Conservation (phyloP, 2,329 filamentous ascomycete species). For the Clathrospora elynae region DNA sequence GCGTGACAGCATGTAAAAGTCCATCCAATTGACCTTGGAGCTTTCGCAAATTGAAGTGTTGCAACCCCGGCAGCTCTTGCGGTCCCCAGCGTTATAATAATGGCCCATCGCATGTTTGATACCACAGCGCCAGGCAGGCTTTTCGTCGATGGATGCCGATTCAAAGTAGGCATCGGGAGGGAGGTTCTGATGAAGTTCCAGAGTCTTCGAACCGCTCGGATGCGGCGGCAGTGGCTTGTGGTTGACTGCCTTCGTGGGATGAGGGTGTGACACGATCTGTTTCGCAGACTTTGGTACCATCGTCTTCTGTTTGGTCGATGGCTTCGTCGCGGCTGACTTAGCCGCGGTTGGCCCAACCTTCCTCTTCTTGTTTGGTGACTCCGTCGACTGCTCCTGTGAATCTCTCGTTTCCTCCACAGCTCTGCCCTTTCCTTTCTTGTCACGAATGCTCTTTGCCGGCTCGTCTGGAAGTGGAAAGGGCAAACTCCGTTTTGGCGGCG, state of each 20-base stretch:
- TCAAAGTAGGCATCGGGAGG: slow-evolving; percentile 31
- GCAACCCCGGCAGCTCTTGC: slow-evolving; percentile 32
- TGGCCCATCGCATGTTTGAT: slow-evolving; percentile 33
- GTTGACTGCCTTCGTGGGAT: neutral
- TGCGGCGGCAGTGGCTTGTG: neutral
- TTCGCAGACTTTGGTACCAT: neutral
- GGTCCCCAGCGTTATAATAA: slow-evolving; percentile 38
- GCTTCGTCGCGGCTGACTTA: neutral
- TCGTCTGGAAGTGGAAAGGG: neutral
- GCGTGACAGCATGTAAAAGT: slow-evolving; percentile 34
- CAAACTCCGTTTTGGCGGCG: neutral
- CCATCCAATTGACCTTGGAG: slow-evolving; percentile 20
- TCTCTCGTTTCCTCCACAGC: no score
- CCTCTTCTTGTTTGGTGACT: neutral
- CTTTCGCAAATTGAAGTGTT: slow-evolving; percentile 23
- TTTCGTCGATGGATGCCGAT: slow-evolving; percentile 13
- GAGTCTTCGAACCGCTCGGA: slow-evolving; percentile 23
- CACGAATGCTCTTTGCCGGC: no score
- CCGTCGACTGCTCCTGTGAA: no score
- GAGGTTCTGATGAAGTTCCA: slow-evolving; percentile 25
- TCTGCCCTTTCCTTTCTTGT: no score
- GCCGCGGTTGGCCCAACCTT: neutral
- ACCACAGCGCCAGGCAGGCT: slow-evolving; percentile 34
- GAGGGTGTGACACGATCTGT: neutral
- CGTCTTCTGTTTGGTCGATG: neutral